Evolutionary conservation across 2,329 filamentous ascomycete genomes (phyloP), one percentile per base, ranked within the genome.

Genomic region (Xylaria hypoxylon): DNA sequence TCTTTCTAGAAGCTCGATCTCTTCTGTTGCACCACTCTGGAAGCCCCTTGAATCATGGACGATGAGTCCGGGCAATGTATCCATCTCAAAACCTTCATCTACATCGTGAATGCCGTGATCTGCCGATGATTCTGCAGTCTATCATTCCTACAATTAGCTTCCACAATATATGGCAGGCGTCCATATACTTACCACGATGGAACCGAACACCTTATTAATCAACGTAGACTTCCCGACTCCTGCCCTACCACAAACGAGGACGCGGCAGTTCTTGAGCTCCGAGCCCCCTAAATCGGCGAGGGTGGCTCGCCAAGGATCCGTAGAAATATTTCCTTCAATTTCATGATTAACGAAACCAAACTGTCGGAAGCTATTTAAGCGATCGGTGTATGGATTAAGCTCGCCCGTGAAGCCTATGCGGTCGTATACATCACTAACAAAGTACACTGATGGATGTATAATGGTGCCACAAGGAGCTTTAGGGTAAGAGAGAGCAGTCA

Each of bases 21-120:
- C 72, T 52, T 70, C 70, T 8, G 59, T 70, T 11, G 72, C 68
- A 2, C 72, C 73, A 2, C 72, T 71, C 52, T 75, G 71, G 26
- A 74, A 75, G 2, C 74, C 74, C 33, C 72, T 65, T 13, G 74
- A 76, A 48, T 76, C 73, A 24, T 76, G 73, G 40, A 76, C 71
- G 35, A 76, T 73, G 19, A 76, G 65, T 13, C 73, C 74, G 3
- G 72, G 74, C 17, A 71, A 60, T 13, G 67, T 71, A 33, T 75
- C 73, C 35, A 72, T 73, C 55, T 74, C 73, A 13, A 76, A 75
- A 3, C 69, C 74, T 24, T 75, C 69, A 17, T 75, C 70, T 5
- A 76, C 74, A 31, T 76, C 69, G 28, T 76, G 73, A 5, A 70
- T 35, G 13, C 74, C 74, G n/a, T 72, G 69, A 2, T 72, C 67